Evolutionary conservation across 1,139 yeast genomes (phyloP).

Genomic region (Taphrina pruni): DNA sequence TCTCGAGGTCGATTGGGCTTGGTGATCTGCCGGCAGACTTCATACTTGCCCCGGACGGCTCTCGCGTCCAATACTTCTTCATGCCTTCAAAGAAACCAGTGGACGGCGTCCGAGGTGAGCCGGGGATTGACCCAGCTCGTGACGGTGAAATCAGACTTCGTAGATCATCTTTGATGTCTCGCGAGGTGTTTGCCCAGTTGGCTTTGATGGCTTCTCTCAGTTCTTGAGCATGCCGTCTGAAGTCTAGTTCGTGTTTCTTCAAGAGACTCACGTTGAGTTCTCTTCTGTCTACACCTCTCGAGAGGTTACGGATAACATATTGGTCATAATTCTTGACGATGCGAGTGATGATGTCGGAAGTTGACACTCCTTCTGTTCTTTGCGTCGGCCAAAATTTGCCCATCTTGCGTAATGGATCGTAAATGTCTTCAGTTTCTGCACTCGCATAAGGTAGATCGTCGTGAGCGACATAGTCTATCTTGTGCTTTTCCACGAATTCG

Average conservation of each 20-base stretch:
- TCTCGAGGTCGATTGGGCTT: constrained; percentile 36
- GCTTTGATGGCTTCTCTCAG: constrained; percentile 62
- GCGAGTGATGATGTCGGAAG: constrained; percentile 93
- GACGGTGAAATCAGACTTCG: constrained; percentile 33
- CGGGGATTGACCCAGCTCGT: constrained; percentile 24
- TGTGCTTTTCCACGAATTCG: constrained; percentile 75
- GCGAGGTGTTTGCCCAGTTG: constrained; percentile 41
- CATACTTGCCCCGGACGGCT: constrained; percentile 21
- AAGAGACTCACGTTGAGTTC: constrained; percentile 96
- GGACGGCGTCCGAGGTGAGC: constrained; percentile 36
- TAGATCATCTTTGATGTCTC: constrained; percentile 41
- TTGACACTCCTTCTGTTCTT: constrained; percentile 93
- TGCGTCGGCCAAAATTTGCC: constrained; percentile 95
- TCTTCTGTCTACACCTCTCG: constrained; percentile 95
- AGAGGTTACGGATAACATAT: constrained; percentile 93
- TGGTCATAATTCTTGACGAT: constrained; percentile 95
- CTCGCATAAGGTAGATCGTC: constrained; percentile 95
- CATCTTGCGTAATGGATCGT: constrained; percentile 83
- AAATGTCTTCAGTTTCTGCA: constrained; percentile 77
- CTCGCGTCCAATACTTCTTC: constrained; percentile 37
- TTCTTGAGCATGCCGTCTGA: constrained; percentile 85
- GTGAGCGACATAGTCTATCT: constrained; percentile 95
- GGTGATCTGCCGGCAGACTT: constrained; percentile 28
- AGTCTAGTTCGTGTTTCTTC: constrained; percentile 92
- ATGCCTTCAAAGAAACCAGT: constrained; percentile 32